Percentiles rank a stretch among this genome's conserved stretches.
These are phyloP conservation scores for Diaporthe helianthi DNA, from an alignment of 2,329 filamentous ascomycete genomes.

Conservation along the genomic window DNA sequence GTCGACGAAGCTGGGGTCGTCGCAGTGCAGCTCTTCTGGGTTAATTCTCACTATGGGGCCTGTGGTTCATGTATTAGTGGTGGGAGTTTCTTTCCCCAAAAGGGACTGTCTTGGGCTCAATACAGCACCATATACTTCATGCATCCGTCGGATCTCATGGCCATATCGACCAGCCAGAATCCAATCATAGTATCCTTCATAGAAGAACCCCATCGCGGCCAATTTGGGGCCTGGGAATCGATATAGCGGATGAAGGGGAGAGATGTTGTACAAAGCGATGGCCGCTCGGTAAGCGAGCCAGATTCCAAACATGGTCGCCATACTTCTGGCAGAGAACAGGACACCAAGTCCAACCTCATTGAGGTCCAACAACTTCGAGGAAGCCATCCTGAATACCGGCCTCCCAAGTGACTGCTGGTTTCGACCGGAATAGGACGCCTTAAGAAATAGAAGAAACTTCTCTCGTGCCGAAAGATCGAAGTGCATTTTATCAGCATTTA, in stretches of 20 bases:
- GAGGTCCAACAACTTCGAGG: neutral
- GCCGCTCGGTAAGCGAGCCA: conserved; percentile 1
- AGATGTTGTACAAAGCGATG: conserved; percentile 22
- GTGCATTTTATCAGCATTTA: neutral
- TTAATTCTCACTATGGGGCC: conserved; percentile 48
- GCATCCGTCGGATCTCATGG: conserved; percentile 23
- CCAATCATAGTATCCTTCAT: conserved; percentile 25
- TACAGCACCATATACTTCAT: conserved; percentile 13
- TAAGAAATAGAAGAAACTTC: neutral
- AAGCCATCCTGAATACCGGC: neutral
- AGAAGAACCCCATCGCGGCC: conserved; percentile 15
- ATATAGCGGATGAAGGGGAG: conserved; percentile 17
- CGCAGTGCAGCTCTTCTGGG: conserved; percentile 49
- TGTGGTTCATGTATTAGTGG: neutral
- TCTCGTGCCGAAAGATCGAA: neutral
- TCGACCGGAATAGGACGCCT: too few species aligned
- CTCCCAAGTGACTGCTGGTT: neutral
- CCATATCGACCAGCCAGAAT: neutral
- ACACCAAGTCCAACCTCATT: neutral
- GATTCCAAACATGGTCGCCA: neutral
- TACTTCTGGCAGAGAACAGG: neutral
- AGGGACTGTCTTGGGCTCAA: neutral
- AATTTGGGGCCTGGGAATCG: conserved; percentile 14
- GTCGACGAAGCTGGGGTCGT: conserved; percentile 43
- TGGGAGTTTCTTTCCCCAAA: rapidly evolving